Conservation (phyloP, 225 moss, liverwort and hornwort species). For the Pleurozium schreberi region DNA sequence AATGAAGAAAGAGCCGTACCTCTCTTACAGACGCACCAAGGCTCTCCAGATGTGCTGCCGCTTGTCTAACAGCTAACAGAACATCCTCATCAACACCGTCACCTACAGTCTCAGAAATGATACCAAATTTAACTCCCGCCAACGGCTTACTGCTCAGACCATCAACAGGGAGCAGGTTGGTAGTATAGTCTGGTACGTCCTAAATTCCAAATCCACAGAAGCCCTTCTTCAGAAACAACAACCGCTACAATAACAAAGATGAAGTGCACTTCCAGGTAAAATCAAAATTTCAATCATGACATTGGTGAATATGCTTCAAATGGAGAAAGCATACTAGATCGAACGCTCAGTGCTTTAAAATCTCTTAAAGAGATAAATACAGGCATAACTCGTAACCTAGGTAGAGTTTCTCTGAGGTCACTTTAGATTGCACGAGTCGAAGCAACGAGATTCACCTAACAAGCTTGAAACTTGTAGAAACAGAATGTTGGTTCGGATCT, state of each 20-base stretch:
- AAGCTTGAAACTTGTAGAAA: not conserved
- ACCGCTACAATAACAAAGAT: not conserved
- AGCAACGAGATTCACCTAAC: not conserved
- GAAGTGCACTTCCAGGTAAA: not conserved
- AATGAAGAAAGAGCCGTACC: slow-evolving; percentile 1
- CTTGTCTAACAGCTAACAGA: slow-evolving; percentile 41
- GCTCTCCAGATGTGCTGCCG: slow-evolving; percentile 64
- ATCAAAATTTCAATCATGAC: not conserved
- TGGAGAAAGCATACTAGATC: not conserved
- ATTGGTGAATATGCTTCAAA: not conserved
- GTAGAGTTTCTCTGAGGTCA: not conserved
- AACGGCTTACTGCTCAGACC: slow-evolving; percentile 57
- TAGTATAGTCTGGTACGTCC: slow-evolving; percentile 59
- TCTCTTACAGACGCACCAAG: slow-evolving; percentile 75
- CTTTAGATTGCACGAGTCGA: not conserved
- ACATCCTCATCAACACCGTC: slow-evolving; percentile 75
- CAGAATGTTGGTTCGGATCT: not conserved
- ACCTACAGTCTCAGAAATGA: slow-evolving; percentile 67
- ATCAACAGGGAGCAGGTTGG: slow-evolving; percentile 32
- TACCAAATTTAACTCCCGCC: slow-evolving; percentile 66
- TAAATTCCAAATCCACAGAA: slow-evolving; percentile 11
- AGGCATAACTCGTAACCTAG: not conserved
- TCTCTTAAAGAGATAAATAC: not conserved
- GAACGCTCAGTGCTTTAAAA: not conserved
- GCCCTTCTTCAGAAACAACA: not conserved